Percentiles rank a stretch among this genome's conserved stretches.
phyloP scores from a whole-genome alignment of 2,329 filamentous ascomycete genomes.

The Aspergillus felis region DNA sequence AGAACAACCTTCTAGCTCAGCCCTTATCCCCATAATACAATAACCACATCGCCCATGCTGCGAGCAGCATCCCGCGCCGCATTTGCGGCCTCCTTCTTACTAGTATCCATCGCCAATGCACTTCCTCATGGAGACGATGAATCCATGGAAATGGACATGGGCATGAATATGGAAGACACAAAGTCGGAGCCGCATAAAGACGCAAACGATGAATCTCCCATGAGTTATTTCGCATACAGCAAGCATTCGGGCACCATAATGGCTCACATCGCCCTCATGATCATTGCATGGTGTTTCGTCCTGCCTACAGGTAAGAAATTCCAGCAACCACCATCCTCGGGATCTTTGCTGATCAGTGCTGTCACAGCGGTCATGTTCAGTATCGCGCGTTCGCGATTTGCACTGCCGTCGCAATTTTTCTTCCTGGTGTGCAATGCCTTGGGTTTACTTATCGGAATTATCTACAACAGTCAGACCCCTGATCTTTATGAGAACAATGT shows the following conservation, averaged over 20 bases:
- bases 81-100: constrained; percentile 25
- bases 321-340: neutral
- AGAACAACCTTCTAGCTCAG: neutral
- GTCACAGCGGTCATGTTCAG: constrained; percentile 76
- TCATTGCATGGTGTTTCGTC: constrained; percentile 66
- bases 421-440: constrained; percentile 63
- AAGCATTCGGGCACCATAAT: constrained; percentile 51
- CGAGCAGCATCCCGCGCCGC: constrained; percentile 22
- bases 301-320: constrained; percentile 63
- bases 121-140: constrained; percentile 33
- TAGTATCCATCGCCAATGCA: constrained; percentile 28
- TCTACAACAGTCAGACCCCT: constrained; percentile 78
- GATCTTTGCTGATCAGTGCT: neutral
- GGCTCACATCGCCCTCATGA: constrained; percentile 68
- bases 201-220: constrained; percentile 24
- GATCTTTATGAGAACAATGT: constrained; percentile 83
- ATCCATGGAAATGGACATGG: constrained; percentile 29
- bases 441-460: constrained; percentile 60
- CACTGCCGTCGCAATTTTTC: constrained; percentile 63
- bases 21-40: neutral
- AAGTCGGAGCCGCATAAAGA: constrained; percentile 14
- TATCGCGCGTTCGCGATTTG: constrained; percentile 71
- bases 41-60: constrained; percentile 18
- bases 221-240: constrained; percentile 43
- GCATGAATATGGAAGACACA: constrained; percentile 19